phyloP scores from a whole-genome alignment of 2,329 filamentous ascomycete species.

The Fusarium brachygibbosum region DNA sequence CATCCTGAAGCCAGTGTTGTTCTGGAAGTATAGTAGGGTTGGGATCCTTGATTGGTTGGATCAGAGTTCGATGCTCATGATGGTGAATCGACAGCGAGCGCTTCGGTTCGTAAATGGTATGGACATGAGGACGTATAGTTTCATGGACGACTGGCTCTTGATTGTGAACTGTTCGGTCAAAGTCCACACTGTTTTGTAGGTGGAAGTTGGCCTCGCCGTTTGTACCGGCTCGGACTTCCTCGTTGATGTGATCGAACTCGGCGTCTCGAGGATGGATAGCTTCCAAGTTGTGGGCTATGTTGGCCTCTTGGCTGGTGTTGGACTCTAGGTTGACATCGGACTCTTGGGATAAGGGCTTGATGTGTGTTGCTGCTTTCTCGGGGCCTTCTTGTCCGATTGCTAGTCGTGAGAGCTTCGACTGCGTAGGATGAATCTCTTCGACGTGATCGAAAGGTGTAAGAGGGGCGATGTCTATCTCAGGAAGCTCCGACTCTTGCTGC shows the following conservation, averaged over 20 bases:
- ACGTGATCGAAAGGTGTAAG: constrained; percentile 13
- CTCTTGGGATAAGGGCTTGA: constrained; percentile 16
- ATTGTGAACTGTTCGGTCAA: constrained; percentile 41
- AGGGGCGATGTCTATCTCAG: constrained; percentile 8
- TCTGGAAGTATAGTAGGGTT: constrained; percentile 40
- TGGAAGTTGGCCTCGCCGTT: constrained; percentile 26
- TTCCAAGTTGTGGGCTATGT: background rate
- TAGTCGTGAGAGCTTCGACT: constrained; percentile 16
- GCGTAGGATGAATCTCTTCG: constrained; percentile 1
- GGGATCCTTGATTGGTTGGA: constrained; percentile 47
- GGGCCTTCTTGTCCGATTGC: constrained; percentile 23
- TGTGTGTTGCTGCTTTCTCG: constrained; percentile 7
- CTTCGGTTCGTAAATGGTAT: constrained; percentile 40
- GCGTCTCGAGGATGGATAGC: constrained; percentile 10
- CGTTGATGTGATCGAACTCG: constrained; percentile 34
- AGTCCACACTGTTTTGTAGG: constrained; percentile 31
- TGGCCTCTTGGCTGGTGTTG: constrained; percentile 17
- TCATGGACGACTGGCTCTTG: constrained; percentile 39
- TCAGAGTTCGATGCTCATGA: constrained; percentile 40
- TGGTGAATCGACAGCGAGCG: constrained; percentile 45
- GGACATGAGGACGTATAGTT: constrained; percentile 36
- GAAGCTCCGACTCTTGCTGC: constrained; percentile 11
- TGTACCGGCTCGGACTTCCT: constrained; percentile 16
- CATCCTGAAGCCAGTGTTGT: constrained; percentile 42
- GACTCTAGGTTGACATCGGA: constrained; percentile 17